phyloP scores from a whole-genome alignment of 2,329 filamentous ascomycete species.

The Penicillium sp. region DNA sequence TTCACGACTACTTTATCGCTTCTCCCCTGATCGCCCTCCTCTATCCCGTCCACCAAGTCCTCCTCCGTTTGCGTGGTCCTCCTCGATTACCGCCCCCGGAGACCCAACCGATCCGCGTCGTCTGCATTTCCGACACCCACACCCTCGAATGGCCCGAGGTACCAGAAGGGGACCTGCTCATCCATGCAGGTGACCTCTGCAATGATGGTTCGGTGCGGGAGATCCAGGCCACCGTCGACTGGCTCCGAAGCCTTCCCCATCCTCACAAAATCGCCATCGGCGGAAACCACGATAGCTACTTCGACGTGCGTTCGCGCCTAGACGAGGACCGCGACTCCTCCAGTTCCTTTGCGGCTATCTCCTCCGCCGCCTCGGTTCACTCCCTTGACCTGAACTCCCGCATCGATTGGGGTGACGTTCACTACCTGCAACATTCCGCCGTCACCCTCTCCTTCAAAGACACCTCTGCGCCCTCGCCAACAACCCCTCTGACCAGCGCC shows the following conservation, averaged over 20 bases:
- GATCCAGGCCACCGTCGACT: constrained; percentile 82
- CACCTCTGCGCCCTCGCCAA: constrained; percentile 47
- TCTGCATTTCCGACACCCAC: constrained; percentile 92
- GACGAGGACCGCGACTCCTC: constrained; percentile 53
- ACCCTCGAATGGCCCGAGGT: constrained; percentile 50
- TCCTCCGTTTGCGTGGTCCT: constrained; percentile 68
- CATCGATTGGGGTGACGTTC: constrained; percentile 67
- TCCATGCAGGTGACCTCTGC: constrained; percentile 86
- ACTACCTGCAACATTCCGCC: constrained; percentile 73
- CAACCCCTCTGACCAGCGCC: constrained; percentile 54
- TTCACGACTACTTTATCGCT: constrained; percentile 65
- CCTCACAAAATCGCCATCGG: constrained; percentile 77
- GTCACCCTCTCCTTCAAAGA: constrained; percentile 62
- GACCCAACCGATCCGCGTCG: constrained; percentile 66
- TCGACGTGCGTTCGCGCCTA: constrained; percentile 67
- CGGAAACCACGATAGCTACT: constrained; percentile 88
- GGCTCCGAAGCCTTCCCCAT: constrained; percentile 75
- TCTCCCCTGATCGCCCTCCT: constrained; percentile 69
- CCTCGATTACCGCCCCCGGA: constrained; percentile 61
- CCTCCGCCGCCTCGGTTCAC: constrained; percentile 39
- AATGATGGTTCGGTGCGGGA: constrained; percentile 70
- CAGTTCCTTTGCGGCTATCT: constrained; percentile 30
- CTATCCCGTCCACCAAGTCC: constrained; percentile 62
- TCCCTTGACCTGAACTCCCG: constrained; percentile 46
- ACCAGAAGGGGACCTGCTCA: constrained; percentile 78